Conservation (phyloP, 75 land plant species). For the Picea sitchensis region DNA sequence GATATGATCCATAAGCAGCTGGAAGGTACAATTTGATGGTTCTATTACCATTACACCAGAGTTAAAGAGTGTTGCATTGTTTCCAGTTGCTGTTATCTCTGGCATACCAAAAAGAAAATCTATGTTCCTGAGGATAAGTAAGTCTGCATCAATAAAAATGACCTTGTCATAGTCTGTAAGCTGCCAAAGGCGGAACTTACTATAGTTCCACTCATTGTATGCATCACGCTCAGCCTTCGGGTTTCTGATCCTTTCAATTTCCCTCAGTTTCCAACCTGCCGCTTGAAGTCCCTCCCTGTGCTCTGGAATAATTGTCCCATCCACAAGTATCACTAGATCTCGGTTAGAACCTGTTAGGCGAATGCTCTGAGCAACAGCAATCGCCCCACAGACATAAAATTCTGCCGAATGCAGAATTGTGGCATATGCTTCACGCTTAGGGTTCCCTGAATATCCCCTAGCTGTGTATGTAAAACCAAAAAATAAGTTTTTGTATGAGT, state of each 20-base stretch:
- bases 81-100: conserved; percentile 58
- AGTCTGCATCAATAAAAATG: conserved; percentile 60
- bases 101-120: conserved; percentile 59
- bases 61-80: conserved; percentile 44
- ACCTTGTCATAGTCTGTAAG: conserved; percentile 53
- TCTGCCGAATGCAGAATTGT: conserved; percentile 84
- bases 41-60: conserved; percentile 71
- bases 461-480: conserved; percentile 17
- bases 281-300: conserved; percentile 65
- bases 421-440: conserved; percentile 70
- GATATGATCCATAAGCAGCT: conserved; percentile 49
- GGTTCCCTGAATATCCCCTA: conserved; percentile 16
- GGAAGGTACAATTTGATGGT: conserved; percentile 60
- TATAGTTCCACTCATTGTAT: conserved; percentile 96
- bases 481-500: not conserved
- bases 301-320: conserved; percentile 54
- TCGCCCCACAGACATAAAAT: conserved; percentile 90
- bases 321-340: conserved; percentile 88
- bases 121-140: conserved; percentile 46
- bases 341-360: conserved; percentile 70
- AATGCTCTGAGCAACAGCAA: conserved; percentile 84
- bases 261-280: conserved; percentile 80
- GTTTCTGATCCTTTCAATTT: conserved; percentile 69
- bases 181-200: conserved; percentile 70
- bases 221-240: conserved; percentile 78